Evolutionary conservation across 1,139 yeast species (phyloP).

Genomic region (Hansenula anomala): DNA sequence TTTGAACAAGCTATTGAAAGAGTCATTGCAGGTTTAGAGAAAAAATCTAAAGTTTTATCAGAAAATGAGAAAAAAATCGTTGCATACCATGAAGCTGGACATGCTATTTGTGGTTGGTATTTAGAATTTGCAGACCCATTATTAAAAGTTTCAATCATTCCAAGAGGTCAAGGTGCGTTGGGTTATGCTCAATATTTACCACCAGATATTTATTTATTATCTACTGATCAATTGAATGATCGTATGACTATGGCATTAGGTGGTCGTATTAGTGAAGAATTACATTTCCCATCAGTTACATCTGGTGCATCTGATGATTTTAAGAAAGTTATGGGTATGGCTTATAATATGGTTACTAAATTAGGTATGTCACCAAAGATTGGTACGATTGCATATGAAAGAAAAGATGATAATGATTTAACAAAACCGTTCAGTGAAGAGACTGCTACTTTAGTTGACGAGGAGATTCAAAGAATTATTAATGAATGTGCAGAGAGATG

Average conservation of each 20-base stretch:
- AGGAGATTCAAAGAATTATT: constrained; percentile 79
- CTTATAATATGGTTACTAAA: constrained; percentile 86
- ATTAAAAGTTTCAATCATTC: constrained; percentile 91
- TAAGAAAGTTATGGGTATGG: constrained; percentile 93
- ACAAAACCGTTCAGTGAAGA: constrained; percentile 91
- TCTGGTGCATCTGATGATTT: constrained; percentile 96
- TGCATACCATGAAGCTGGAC: constrained; percentile 98
- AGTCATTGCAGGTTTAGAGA: constrained; percentile 94
- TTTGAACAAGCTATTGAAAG: constrained; percentile 96
- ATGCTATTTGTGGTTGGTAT: constrained; percentile 97
- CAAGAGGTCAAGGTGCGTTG: constrained; percentile 93
- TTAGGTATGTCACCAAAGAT: constrained; percentile 87
- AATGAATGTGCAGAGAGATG: constrained; percentile 74
- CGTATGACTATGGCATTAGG: constrained; percentile 97
- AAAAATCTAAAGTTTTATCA: constrained; percentile 76
- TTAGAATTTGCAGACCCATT: constrained; percentile 87
- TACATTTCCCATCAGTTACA: constrained; percentile 84
- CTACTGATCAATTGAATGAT: constrained; percentile 74
- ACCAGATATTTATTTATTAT: constrained; percentile 81
- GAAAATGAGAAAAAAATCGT: constrained; percentile 84
- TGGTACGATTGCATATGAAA: constrained; percentile 64
- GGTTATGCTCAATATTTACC: constrained; percentile 99
- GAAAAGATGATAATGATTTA: constrained; percentile 50
- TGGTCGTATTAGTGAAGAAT: constrained; percentile 93
- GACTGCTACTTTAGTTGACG: constrained; percentile 76